phyloP scores from a whole-genome alignment of 164 flowering plant genomes.

The Sedum album region DNA sequence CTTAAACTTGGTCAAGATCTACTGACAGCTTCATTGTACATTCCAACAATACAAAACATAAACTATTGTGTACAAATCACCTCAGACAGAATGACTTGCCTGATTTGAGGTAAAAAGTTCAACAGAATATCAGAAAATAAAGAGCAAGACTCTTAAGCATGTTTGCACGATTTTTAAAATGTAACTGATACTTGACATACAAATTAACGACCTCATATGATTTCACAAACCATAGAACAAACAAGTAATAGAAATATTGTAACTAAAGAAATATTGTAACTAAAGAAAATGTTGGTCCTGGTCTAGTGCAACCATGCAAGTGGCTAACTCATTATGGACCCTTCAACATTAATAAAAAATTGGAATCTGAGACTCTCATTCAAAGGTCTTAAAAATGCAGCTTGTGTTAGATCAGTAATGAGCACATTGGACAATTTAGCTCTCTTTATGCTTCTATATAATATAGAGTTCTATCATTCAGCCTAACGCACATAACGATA shows the following conservation, averaged over 20 bases:
- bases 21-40: neutral
- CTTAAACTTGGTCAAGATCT: neutral
- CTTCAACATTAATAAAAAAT: neutral
- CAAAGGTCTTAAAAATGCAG: neutral
- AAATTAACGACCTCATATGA: neutral
- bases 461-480: neutral
- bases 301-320: neutral
- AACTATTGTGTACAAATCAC: neutral
- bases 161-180: too few relatives aligned
- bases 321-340: neutral
- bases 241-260: neutral
- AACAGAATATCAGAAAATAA: too few relatives aligned
- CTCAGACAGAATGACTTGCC: neutral
- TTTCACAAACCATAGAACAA: neutral
- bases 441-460: neutral
- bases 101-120: neutral
- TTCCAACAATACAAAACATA: neutral
- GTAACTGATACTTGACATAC: too few relatives aligned
- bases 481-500: neutral
- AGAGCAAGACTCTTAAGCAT: too few relatives aligned
- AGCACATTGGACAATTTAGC: neutral
- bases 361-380: neutral
- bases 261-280: neutral
- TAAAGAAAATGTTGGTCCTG: too few relatives aligned
- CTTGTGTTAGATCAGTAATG: neutral